phyloP scores from a whole-genome alignment of 202 grass and related monocot genomes.

The Saccharum hybrid region DNA sequence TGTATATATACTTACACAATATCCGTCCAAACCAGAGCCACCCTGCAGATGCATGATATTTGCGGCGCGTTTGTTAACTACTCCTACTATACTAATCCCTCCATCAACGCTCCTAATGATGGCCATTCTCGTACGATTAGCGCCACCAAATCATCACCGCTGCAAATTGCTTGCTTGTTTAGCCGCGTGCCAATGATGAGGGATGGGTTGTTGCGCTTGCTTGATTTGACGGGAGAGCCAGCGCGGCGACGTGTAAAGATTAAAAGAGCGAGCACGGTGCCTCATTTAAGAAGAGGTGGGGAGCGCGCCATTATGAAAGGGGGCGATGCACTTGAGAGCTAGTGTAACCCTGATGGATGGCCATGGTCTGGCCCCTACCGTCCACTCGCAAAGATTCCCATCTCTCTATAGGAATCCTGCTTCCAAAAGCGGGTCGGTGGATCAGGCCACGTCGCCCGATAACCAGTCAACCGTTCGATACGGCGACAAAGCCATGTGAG shows the following conservation, averaged over 20 bases:
- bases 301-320: slow-evolving; percentile 41
- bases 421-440: too few species aligned
- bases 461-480: too few species aligned
- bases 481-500: too few species aligned
- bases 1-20: too few species aligned
- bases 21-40: neutral
- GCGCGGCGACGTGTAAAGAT: slow-evolving; percentile 47
- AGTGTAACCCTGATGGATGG: neutral
- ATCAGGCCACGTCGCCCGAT: too few species aligned
- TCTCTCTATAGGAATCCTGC: too few species aligned
- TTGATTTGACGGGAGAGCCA: slow-evolving; percentile 31
- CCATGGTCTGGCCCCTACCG: slow-evolving; percentile 1
- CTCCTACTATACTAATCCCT: neutral
- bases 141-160: slow-evolving; percentile 10
- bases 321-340: slow-evolving; percentile 47
- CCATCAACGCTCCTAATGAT: slow-evolving; percentile 30
- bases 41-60: neutral
- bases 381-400: slow-evolving; percentile 28
- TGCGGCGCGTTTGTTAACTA: neutral
- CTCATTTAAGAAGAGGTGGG: slow-evolving; percentile 41
- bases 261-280: slow-evolving; percentile 16
- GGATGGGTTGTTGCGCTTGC: slow-evolving; percentile 19
- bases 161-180: slow-evolving; percentile 9
- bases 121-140: slow-evolving; percentile 31
- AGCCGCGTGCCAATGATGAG: slow-evolving; percentile 54